Percentiles rank a stretch among this genome's conserved stretches.
Conservation (phyloP, 768 basidiomycete species). For the Leccinum uliginosum region DNA sequence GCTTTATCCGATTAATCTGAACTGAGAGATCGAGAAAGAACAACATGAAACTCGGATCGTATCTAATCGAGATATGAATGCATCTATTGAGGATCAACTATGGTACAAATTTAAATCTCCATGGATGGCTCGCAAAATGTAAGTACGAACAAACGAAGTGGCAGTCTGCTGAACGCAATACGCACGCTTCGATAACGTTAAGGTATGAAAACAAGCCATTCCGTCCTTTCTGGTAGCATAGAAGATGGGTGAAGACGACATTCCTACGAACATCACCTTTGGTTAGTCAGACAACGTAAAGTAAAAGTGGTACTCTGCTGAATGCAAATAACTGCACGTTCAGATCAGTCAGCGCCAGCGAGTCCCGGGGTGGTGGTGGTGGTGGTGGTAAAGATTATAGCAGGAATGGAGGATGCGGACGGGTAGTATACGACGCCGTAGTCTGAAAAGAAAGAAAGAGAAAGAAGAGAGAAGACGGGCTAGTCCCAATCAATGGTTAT, state of each 20-base stretch:
- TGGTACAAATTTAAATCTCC: not conserved
- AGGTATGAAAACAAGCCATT: conserved; percentile 14
- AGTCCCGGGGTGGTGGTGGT: not conserved
- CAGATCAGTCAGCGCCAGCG: not conserved
- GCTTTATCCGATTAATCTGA: not conserved
- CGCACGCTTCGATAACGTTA: conserved; percentile 26
- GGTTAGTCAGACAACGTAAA: conserved; percentile 25
- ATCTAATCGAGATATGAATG: not conserved
- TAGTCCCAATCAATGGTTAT: conserved; percentile 79
- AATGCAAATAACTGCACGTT: conserved; percentile 2
- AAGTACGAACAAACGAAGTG: conserved; percentile 19
- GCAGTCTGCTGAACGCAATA: not conserved
- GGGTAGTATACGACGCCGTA: not conserved
- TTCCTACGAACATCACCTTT: conserved; percentile 20
- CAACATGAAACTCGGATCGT: not conserved
- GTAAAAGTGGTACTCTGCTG: conserved; percentile 19
- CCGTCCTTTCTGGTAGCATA: conserved; percentile 17
- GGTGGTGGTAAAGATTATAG: conserved; percentile 20
- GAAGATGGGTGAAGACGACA: conserved; percentile 11
- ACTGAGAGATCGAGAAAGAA: not conserved
- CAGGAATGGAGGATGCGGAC: conserved; percentile 7
- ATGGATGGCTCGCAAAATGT: conserved; percentile 1
- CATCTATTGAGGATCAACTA: not conserved
- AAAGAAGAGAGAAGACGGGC: not conserved
- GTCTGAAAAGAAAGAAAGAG: conserved; percentile 1